Base-by-base conservation (phyloP, 2,329 filamentous ascomycete species). In the Colletotrichum filicis region DNA sequence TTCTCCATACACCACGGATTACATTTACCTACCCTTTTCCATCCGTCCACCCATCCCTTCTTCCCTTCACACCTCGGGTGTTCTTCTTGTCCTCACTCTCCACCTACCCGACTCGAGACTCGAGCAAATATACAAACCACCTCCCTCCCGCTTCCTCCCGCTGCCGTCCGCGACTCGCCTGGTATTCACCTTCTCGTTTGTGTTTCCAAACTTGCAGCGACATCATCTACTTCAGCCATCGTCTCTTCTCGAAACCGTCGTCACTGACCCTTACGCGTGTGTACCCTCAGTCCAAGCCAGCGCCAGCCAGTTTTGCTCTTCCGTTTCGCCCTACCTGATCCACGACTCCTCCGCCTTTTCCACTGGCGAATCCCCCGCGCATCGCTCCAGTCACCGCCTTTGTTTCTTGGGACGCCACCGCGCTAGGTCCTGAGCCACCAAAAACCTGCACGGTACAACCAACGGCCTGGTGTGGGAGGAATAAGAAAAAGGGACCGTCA, bases 311-410 rank as follows among this genome's bases (percentile, higher is more conserved):
- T 67, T 62, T 68, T 66, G 56, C 42, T 63, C 61, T 67, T 72
- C 53, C 59, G 65, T 53, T 30, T 14, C 59, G 49, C 30, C 46
- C 49, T 37, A 53, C 46, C 28, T 35, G 61, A 64, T 42, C 32
- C 24, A 32, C 60, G 14, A 63, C 42, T 28, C 11, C 30, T 64
- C 61, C 49, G 28, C 49, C 46, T 55, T 69, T 59, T 69, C 14
- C 32, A 72, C 66, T 65, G 70, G 70, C 70, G 66, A 69, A 73
- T 75, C 61, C 68, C 75, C 70, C 74, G 68, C 73, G 58, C 73
- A 69, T 76, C 73, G 56, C 72, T 66, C 70, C 61, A 68, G 75
- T 75, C 75, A 76, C 74, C 75, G 74, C 75, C 74, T 74, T 75
- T 76, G 74, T 75, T 73, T 75, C 66, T 66, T 66, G 68, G 69